Evolutionary conservation across 805 yeast species (phyloP).

Genomic region (Candida silvicultrix): DNA sequence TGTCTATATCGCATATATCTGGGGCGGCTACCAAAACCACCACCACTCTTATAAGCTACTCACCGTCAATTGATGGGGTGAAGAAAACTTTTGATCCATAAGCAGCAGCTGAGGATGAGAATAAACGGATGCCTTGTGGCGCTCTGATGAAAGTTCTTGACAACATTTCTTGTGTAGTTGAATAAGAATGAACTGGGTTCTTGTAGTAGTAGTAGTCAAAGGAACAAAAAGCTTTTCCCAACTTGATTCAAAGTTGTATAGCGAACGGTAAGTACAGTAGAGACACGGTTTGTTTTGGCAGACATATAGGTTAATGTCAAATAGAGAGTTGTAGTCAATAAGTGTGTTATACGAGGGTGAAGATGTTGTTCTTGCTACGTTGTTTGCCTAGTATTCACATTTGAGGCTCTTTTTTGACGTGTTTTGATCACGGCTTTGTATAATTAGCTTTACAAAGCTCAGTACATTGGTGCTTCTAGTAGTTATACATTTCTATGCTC

Average conservation of each 20-base stretch:
- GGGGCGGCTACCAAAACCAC: not conserved
- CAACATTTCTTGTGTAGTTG: not conserved
- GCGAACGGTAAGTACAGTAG: not conserved
- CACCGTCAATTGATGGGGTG: slow-evolving; percentile 43
- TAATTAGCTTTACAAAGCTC: too few species aligned
- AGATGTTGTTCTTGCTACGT: too few species aligned
- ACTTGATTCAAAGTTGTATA: too few species aligned
- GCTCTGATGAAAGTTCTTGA: slow-evolving; percentile 1
- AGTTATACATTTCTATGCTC: too few species aligned
- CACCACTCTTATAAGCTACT: not conserved
- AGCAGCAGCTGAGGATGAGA: slow-evolving; percentile 35
- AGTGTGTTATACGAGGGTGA: too few species aligned
- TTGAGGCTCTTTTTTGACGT: too few species aligned
- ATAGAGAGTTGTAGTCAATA: too few species aligned
- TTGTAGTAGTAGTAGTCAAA: too few species aligned
- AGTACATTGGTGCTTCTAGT: too few species aligned
- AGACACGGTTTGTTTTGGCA: not conserved
- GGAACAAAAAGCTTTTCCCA: not conserved
- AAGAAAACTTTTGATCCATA: slow-evolving; percentile 43
- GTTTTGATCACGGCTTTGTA: too few species aligned
- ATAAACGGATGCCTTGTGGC: slow-evolving; percentile 28
- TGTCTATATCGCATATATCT: too few species aligned
- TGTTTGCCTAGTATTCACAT: too few species aligned
- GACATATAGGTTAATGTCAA: not conserved
- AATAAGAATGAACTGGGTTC: not conserved